Conservation (phyloP, 2,329 filamentous ascomycete species). For the Pseudophaeomoniella oleicola region DNA sequence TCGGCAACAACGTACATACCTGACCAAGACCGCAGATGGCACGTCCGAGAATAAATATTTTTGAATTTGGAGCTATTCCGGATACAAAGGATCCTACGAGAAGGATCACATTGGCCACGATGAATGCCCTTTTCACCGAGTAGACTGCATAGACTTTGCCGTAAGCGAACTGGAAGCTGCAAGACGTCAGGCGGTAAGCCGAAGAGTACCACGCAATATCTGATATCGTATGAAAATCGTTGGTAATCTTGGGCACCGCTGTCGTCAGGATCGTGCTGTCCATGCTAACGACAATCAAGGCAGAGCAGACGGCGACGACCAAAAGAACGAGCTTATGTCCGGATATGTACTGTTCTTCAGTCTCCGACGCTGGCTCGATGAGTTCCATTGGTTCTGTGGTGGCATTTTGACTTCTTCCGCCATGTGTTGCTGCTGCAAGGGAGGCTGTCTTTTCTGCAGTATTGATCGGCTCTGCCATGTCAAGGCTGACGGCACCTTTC, state of each 20-base stretch:
- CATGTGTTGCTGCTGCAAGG: too few relatives aligned
- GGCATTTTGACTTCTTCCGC: too few relatives aligned
- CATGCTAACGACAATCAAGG: too few relatives aligned
- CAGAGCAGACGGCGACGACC: too few relatives aligned
- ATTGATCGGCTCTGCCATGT: too few relatives aligned
- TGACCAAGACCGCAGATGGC: constrained; percentile 19
- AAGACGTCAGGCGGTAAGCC: constrained; percentile 21
- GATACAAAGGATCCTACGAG: constrained; percentile 11
- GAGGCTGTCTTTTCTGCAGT: too few relatives aligned
- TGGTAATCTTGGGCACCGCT: background rate
- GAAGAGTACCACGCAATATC: constrained; percentile 9
- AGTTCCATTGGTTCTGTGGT: too few relatives aligned
- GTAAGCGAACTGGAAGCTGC: constrained; percentile 5
- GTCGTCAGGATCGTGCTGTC: constrained; percentile 1
- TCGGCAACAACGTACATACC: too few relatives aligned
- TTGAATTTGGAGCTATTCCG: constrained; percentile 8
- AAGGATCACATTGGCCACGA: constrained; percentile 11
- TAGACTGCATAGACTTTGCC: constrained; percentile 18
- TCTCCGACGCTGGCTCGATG: too few relatives aligned
- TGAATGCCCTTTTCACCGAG: constrained; percentile 14
- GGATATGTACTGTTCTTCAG: too few relatives aligned
- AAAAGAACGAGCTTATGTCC: too few relatives aligned
- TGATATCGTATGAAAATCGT: background rate
- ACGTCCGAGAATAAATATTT: constrained; percentile 14
- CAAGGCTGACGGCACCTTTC: too few relatives aligned